These are phyloP conservation scores for Fusarium chlamydosporum DNA, from an alignment of 2,329 filamentous ascomycete genomes.

Conservation along the genomic window DNA sequence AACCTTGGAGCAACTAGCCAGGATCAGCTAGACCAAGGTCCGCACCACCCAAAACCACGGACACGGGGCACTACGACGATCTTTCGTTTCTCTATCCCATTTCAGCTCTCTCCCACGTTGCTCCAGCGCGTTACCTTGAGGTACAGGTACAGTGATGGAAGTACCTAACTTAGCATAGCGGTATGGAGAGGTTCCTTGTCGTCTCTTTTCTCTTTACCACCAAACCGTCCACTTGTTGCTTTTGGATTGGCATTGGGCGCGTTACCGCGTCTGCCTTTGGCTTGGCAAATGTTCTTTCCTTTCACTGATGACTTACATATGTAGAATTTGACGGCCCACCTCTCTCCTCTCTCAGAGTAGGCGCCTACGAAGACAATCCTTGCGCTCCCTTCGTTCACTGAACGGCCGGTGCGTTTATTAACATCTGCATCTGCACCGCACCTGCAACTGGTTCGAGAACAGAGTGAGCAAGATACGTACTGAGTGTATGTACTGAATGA, in stretches of 20 bases:
- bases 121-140: not conserved
- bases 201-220: slow-evolving; percentile 50
- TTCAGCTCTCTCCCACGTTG: slow-evolving; percentile 29
- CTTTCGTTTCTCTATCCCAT: slow-evolving; percentile 46
- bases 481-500: slow-evolving; percentile 25
- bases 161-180: slow-evolving; percentile 21
- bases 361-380: slow-evolving; percentile 36
- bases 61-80: slow-evolving; percentile 49
- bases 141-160: slow-evolving; percentile 9
- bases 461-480: slow-evolving; percentile 32
- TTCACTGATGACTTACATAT: slow-evolving; percentile 38
- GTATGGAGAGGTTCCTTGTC: slow-evolving; percentile 35
- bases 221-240: slow-evolving; percentile 41
- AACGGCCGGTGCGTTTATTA: slow-evolving; percentile 40
- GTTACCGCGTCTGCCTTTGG: slow-evolving; percentile 39
- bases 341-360: slow-evolving; percentile 40
- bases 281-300: slow-evolving; percentile 23
- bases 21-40: slow-evolving; percentile 42
- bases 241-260: slow-evolving; percentile 44
- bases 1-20: slow-evolving; percentile 43
- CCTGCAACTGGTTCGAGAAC: slow-evolving; percentile 26
- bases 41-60: slow-evolving; percentile 51
- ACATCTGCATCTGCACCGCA: slow-evolving; percentile 32
- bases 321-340: slow-evolving; percentile 42
- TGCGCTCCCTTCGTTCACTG: slow-evolving; percentile 35